Conservation (phyloP, 179 eudicot genomes). For the Spergularia azorica region DNA sequence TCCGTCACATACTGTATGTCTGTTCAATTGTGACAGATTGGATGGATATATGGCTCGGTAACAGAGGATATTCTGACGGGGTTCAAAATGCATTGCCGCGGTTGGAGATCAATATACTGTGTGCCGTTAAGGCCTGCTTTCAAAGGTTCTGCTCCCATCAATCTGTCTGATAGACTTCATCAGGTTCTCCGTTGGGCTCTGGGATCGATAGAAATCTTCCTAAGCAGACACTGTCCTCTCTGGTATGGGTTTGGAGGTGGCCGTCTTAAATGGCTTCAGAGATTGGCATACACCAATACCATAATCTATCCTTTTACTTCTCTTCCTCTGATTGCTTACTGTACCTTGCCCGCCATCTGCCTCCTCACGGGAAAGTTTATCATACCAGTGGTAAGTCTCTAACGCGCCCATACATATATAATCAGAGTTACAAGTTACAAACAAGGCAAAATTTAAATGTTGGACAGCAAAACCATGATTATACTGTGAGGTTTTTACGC, state of each 20-base stretch:
- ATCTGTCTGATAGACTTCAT: constrained; percentile 50
- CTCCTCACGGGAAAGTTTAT: constrained; percentile 58
- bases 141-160: constrained; percentile 59
- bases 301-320: constrained; percentile 54
- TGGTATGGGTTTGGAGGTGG: constrained; percentile 57
- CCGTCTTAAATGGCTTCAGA: constrained; percentile 54
- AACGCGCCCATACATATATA: neutral
- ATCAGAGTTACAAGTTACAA: too few relatives aligned
- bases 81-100: constrained; percentile 57
- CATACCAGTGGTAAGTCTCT: constrained; percentile 46
- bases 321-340: constrained; percentile 49
- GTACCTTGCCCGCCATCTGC: constrained; percentile 50
- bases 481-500: too few relatives aligned
- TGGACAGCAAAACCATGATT: too few relatives aligned
- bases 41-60: constrained; percentile 58
- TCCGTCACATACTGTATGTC: neutral
- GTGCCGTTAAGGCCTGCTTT: constrained; percentile 54
- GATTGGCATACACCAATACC: constrained; percentile 52
- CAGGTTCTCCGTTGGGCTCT: constrained; percentile 60
- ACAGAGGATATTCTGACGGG: constrained; percentile 54
- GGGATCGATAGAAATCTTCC: constrained; percentile 52
- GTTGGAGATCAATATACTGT: constrained; percentile 57
- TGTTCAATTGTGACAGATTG: constrained; percentile 39
- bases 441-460: too few relatives aligned
- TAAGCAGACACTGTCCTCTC: constrained; percentile 55